Percentiles rank a stretch among this genome's conserved stretches.
Conservation (phyloP, 495 filamentous ascomycete species). For the Choiromyces venosus region DNA sequence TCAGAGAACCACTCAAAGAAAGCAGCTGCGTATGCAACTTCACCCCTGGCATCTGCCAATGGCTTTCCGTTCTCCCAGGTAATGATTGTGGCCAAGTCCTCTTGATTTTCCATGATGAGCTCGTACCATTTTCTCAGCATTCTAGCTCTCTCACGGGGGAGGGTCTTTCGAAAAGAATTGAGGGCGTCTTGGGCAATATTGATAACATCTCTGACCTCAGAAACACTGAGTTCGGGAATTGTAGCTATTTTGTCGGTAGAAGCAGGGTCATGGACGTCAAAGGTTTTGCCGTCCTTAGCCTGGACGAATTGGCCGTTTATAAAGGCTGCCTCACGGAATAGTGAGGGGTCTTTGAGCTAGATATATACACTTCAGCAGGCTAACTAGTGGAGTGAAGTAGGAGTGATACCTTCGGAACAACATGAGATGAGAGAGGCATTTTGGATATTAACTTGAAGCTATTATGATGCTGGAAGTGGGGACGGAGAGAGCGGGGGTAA, state of each 20-base stretch:
- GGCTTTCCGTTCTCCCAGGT: slow-evolving; percentile 80
- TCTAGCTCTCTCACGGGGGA: slow-evolving; percentile 73
- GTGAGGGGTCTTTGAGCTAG: slow-evolving; percentile 74
- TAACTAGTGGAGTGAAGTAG: not conserved
- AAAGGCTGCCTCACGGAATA: slow-evolving; percentile 74
- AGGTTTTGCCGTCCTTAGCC: slow-evolving; percentile 70
- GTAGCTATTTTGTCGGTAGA: slow-evolving; percentile 62
- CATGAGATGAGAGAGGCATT: slow-evolving; percentile 30
- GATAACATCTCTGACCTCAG: slow-evolving; percentile 61
- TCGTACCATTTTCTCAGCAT: slow-evolving; percentile 88
- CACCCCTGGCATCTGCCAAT: slow-evolving; percentile 61
- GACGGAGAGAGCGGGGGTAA: slow-evolving; percentile 6
- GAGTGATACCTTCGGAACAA: slow-evolving; percentile 26
- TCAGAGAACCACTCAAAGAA: slow-evolving; percentile 78
- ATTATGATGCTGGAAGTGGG: slow-evolving; percentile 15
- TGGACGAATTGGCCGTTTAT: slow-evolving; percentile 81
- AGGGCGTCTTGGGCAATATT: slow-evolving; percentile 63
- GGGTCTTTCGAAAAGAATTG: slow-evolving; percentile 64
- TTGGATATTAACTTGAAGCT: slow-evolving; percentile 11
- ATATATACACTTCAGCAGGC: not conserved
- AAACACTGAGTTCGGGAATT: slow-evolving; percentile 61
- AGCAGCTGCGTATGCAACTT: slow-evolving; percentile 64
- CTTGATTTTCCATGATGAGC: slow-evolving; percentile 76
- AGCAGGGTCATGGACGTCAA: slow-evolving; percentile 64
- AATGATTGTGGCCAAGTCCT: slow-evolving; percentile 84